Evolutionary conservation across 129 eudicot genomes (phyloP), one percentile per base, ranked within the genome.

Genomic region (Flaveria brownii): DNA sequence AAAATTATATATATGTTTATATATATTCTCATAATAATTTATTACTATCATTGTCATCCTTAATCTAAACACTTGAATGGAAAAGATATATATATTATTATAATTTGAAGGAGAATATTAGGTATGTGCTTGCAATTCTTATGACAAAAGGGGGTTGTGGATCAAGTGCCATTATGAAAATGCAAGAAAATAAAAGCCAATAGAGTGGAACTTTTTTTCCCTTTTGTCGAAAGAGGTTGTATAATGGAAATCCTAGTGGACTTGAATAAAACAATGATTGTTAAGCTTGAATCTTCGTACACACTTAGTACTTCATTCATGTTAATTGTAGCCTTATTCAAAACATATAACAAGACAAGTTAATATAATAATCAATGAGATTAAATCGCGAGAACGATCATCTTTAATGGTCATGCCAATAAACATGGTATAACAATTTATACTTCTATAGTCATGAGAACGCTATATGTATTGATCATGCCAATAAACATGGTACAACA

Each of bases 201-300:
- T 61, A 43, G 36, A 67, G 85, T 76, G 81, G 68, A 75, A 49
- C 68, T 60, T 81, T 75, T 75, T 63, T 51, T 23, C 52, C 52
- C 52, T 50, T 72, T 71, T 63, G 36, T 80, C 42, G 41, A 71
- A 75, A 67, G 72, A 57, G 45, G 63, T 67, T 47, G 79, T 55
- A 9, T 68, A 55, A 73, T 81, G 85, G 81, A 73, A 51, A 60
- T 81, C 85, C 81, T 81, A 61, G 1, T 81, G 65, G 74, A 51
- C 60, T 30, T 79, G 45, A 20, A 28, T 45, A 59, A 47, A 71
- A 71, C 64, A 71, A 41, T 54, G 30, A 13, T 72, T 72, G 61
- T 54, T 71, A 71, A 47, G 18, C 11, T 47, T 17, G 78, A 71
- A 71, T 51, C 55, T 79, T 50, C 49, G 82, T 79, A 79, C 68